Percentiles rank a stretch among this genome's conserved stretches.
Evolutionary conservation across 129 eudicot species (phyloP).

Genomic region (Helianthus tuberosus): DNA sequence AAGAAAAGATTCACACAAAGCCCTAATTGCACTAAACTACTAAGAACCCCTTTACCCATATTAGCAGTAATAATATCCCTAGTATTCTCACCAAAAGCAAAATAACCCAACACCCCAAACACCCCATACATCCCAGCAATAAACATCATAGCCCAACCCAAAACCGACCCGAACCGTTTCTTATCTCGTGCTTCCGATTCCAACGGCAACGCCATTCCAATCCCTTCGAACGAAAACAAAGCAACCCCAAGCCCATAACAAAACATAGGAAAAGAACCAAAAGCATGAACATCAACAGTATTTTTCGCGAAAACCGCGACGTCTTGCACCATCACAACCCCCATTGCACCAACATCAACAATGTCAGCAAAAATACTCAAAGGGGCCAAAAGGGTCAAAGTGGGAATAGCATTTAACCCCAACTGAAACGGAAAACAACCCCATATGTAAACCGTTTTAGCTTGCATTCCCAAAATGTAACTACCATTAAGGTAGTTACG

Average conservation of each 20-base stretch:
- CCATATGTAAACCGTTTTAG: conserved; percentile 52
- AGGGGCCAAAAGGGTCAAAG: conserved; percentile 63
- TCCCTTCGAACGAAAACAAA: conserved; percentile 57
- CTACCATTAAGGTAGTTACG: conserved; percentile 15
- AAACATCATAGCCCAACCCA: conserved; percentile 50
- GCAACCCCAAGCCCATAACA: conserved; percentile 65
- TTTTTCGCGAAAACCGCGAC: conserved; percentile 10
- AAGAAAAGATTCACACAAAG: conserved; percentile 57
- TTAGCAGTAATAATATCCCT: conserved; percentile 57
- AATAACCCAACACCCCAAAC: conserved; percentile 57
- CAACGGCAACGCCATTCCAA: conserved; percentile 66
- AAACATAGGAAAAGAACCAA: conserved; percentile 41
- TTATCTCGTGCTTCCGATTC: conserved; percentile 58
- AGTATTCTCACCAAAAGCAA: conserved; percentile 57
- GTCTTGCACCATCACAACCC: conserved; percentile 49
- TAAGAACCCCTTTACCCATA: conserved; percentile 47
- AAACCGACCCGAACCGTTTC: conserved; percentile 34
- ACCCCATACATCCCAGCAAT: conserved; percentile 54
- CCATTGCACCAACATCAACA: conserved; percentile 58
- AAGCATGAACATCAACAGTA: conserved; percentile 30
- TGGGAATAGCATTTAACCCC: conserved; percentile 59
- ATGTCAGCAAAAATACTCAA: conserved; percentile 65
- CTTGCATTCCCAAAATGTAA: conserved; percentile 33
- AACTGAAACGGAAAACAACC: conserved; percentile 55
- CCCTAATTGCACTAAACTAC: conserved; percentile 55